phyloP scores from a whole-genome alignment of 176 grass and related monocot species.

The Zizania latifolia region DNA sequence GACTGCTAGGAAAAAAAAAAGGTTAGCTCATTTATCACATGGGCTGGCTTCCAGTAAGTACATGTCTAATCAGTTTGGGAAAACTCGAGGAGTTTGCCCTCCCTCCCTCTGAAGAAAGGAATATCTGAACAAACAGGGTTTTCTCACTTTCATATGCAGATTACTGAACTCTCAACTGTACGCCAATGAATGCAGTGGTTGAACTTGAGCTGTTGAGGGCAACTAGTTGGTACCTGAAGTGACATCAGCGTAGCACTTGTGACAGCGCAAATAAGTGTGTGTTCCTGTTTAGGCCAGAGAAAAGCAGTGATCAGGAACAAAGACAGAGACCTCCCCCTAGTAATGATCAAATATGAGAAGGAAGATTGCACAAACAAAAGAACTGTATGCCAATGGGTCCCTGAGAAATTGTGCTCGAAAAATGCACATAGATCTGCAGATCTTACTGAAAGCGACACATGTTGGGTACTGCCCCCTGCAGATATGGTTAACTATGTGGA shows the following conservation, averaged over 20 bases:
- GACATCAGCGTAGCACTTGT: conserved; percentile 29
- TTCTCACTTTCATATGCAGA: conserved; percentile 18
- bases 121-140: conserved; percentile 22
- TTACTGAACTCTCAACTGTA: neutral
- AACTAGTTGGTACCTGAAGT: conserved; percentile 21
- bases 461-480: conserved; percentile 33
- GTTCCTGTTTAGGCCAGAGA: conserved; percentile 40
- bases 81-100: neutral
- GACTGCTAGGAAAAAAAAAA: neutral
- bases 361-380: conserved; percentile 33
- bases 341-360: conserved; percentile 28
- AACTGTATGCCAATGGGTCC: conserved; percentile 48
- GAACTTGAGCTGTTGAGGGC: neutral
- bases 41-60: neutral
- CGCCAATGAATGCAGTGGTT: neutral
- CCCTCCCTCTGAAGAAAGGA: conserved; percentile 32
- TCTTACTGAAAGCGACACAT: conserved; percentile 31
- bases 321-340: conserved; percentile 12
- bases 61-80: conserved; percentile 25
- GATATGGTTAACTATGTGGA: conserved; percentile 39
- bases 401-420: conserved; percentile 31
- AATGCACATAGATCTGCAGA: conserved; percentile 49
- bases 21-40: conserved; percentile 23
- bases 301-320: conserved; percentile 35
- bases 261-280: conserved; percentile 23